Base-by-base conservation (phyloP, 768 basidiomycete genomes). In the Termitomyces sp. region DNA sequence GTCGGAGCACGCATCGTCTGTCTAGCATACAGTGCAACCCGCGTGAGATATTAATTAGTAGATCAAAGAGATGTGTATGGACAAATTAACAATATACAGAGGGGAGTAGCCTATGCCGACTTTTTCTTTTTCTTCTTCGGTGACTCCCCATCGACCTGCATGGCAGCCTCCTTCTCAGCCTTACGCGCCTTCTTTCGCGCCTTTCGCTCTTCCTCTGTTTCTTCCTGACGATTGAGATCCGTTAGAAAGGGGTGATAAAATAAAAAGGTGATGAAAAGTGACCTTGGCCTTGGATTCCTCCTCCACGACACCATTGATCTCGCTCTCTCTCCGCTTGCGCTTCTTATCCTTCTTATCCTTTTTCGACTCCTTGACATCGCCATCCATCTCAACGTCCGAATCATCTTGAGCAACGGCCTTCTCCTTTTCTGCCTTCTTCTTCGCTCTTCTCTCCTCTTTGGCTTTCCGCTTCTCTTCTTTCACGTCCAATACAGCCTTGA, bases 131-230 rank as follows among this genome's bases (percentile, higher is more conserved):
- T 86, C 70, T 85, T 85, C 65, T 84, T 78, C 54, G 75, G 71
- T 47, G 74, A 76, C 10, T 73, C 76, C 16, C 73, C 74, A 18
- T 70, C 73, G 27, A 72, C 70, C 33, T 73, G 69, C 13, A 76
- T 77, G 3, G 69, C 73, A 13, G 76, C 78, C 36, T 82, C 82
- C 69, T 92, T 92, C 66, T 86, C 87, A 15, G 87, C 91, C 67
- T 90, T 91, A 60, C 76, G 76, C 2, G 86, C 88, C 73, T 86
- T 86, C 71, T 85, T 91, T 65, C 76, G 79, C 33, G 86, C 89
- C 71, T 92, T 94, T 56, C 83, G 81, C 69, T 94, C 89, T 57
- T 87, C 89, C 70, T 91, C 88, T 27, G 89, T 89, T 74, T 94
- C 91, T 47, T 76, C 82, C 64, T 83, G 46, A 13, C 40, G 46